These are phyloP conservation scores for Lathyrus aphaca DNA, from an alignment of 306 rosid species.

Conservation along the genomic window DNA sequence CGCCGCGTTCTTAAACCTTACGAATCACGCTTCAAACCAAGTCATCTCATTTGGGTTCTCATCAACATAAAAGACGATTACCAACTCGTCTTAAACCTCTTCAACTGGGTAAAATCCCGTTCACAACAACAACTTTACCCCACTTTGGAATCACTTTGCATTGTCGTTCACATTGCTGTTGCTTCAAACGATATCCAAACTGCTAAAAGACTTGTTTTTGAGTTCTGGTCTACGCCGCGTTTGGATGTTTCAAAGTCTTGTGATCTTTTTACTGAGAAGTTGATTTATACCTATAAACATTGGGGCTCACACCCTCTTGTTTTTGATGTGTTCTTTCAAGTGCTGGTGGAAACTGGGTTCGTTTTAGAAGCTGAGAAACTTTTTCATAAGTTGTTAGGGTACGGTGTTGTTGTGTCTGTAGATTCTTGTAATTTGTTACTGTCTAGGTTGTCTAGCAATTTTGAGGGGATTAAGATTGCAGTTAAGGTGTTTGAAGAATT, in stretches of 20 bases:
- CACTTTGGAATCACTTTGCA: conserved; percentile 70
- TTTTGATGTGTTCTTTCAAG: conserved; percentile 77
- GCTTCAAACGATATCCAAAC: conserved; percentile 62
- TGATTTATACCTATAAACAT: conserved; percentile 81
- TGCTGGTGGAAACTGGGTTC: conserved; percentile 68
- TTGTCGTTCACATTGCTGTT: conserved; percentile 67
- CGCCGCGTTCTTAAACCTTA: conserved; percentile 60
- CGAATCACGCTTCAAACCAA: conserved; percentile 59
- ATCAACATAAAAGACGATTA: conserved; percentile 62
- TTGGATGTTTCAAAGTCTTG: conserved; percentile 42
- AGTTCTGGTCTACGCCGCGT: conserved; percentile 62
- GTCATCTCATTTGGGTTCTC: conserved; percentile 76
- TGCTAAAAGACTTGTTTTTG: conserved; percentile 64
- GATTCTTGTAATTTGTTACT: conserved; percentile 82
- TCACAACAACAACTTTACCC: conserved; percentile 42
- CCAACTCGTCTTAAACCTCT: conserved; percentile 61
- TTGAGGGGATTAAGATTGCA: conserved; percentile 51
- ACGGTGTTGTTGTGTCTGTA: conserved; percentile 65
- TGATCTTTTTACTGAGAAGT: conserved; percentile 54
- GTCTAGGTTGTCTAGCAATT: conserved; percentile 48
- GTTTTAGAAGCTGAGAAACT: conserved; percentile 63
- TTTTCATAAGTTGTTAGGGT: conserved; percentile 62
- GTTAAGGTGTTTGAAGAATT: conserved; percentile 62
- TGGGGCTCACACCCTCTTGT: conserved; percentile 82
- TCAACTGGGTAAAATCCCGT: conserved; percentile 56